Evolutionary conservation across 2,329 filamentous ascomycete species (phyloP).

Genomic region (Xylariaceae sp.): DNA sequence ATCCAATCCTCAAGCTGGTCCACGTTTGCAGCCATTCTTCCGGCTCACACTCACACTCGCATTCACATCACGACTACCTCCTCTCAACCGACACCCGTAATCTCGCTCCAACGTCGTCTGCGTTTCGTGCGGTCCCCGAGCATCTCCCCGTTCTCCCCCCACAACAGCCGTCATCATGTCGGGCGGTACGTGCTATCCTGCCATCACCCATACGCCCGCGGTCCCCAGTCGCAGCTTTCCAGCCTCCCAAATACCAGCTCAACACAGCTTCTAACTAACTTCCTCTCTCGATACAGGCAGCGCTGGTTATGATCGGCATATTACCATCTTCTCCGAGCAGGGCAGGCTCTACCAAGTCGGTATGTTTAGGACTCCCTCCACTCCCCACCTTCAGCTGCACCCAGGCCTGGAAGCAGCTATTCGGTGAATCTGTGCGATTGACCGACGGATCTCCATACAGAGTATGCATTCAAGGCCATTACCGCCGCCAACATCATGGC

Average conservation of each 20-base stretch:
- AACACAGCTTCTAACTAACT: slow-evolving; percentile 25
- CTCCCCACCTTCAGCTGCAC: too few relatives aligned
- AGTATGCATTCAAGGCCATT: slow-evolving; percentile 99
- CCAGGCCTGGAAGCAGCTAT: slow-evolving; percentile 6
- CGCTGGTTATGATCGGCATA: slow-evolving; percentile 96
- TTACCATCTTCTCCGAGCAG: slow-evolving; percentile 99
- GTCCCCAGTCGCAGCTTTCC: too few relatives aligned
- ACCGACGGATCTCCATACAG: slow-evolving; percentile 46
- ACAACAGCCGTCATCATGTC: slow-evolving; percentile 46
- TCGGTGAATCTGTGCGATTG: slow-evolving; percentile 20
- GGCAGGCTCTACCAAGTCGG: slow-evolving; percentile 99
- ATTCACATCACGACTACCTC: background rate
- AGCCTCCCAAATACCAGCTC: slow-evolving; percentile 4
- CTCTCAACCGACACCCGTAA: background rate
- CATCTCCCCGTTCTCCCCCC: slow-evolving; percentile 6
- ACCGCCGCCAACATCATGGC: slow-evolving; percentile 99
- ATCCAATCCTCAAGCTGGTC: background rate
- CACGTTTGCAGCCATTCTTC: slow-evolving; percentile 4
- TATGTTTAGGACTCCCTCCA: slow-evolving; percentile 49
- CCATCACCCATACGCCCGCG: too few relatives aligned
- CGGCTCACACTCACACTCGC: slow-evolving; percentile 2
- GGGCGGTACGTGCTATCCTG: slow-evolving; percentile 33
- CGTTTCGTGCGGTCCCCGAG: slow-evolving; percentile 4
- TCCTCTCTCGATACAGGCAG: slow-evolving; percentile 53
- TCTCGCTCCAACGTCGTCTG: background rate